phyloP scores from a whole-genome alignment of 108 stramenopile genomes.

The Conticribra guillardii region DNA sequence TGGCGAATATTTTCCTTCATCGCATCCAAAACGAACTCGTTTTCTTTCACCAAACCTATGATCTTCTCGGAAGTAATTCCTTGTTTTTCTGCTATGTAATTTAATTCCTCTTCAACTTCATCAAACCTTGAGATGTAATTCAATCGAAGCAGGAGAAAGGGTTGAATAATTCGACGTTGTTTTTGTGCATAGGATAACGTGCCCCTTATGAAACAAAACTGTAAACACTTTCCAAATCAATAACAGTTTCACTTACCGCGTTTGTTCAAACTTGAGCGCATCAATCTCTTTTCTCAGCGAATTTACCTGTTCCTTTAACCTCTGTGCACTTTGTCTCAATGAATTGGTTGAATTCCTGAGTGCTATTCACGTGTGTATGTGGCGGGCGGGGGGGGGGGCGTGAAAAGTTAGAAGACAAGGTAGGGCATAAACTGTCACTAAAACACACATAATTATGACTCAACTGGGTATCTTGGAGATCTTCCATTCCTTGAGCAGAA shows the following conservation, averaged over 20 bases:
- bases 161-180: too few species aligned
- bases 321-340: neutral
- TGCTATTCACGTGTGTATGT: neutral
- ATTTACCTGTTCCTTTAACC: neutral
- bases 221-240: neutral
- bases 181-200: neutral
- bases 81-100: constrained; percentile 11
- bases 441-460: neutral
- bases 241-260: neutral
- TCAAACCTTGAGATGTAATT: constrained; percentile 3
- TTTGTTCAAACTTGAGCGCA: neutral
- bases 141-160: too few species aligned
- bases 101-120: constrained; percentile 24
- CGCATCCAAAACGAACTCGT: constrained; percentile 32
- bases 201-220: neutral
- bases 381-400: neutral
- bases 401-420: neutral
- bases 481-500: constrained; percentile 24
- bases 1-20: constrained; percentile 19
- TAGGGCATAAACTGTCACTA: neutral
- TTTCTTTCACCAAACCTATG: constrained; percentile 14
- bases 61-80: constrained; percentile 7
- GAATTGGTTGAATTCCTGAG: neutral
- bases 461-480: constrained; percentile 10
- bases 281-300: neutral